These are phyloP conservation scores for Nothopassalora personata DNA, from an alignment of 2,329 filamentous ascomycete genomes.

Conservation along the genomic window DNA sequence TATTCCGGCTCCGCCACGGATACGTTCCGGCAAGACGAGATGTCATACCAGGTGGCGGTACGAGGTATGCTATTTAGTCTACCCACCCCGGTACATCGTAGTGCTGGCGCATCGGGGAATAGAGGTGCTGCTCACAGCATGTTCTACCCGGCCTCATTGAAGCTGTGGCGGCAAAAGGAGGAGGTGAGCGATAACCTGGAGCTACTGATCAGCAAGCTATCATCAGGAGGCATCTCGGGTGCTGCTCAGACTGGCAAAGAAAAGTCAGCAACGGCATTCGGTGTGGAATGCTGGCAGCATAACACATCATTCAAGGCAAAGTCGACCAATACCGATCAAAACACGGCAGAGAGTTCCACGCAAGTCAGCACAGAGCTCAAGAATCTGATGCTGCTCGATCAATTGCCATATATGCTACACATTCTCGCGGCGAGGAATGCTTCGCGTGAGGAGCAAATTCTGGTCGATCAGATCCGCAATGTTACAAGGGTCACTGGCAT, in stretches of 20 bases:
- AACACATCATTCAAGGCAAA: slow-evolving; percentile 8
- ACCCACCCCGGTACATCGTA: slow-evolving; percentile 73
- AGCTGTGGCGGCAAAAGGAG: slow-evolving; percentile 76
- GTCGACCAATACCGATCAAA: neutral
- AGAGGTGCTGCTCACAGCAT: slow-evolving; percentile 68
- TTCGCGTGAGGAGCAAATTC: slow-evolving; percentile 18
- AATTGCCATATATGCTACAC: slow-evolving; percentile 75
- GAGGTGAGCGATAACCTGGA: slow-evolving; percentile 72
- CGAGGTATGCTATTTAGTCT: slow-evolving; percentile 80
- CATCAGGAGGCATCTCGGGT: slow-evolving; percentile 45
- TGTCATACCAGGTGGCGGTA: slow-evolving; percentile 86
- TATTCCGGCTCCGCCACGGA: slow-evolving; percentile 56
- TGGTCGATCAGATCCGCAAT: slow-evolving; percentile 50
- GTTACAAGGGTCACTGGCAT: slow-evolving; percentile 63
- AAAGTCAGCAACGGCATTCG: slow-evolving; percentile 2
- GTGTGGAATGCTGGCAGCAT: slow-evolving; percentile 23
- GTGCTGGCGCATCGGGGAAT: slow-evolving; percentile 33
- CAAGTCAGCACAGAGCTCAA: slow-evolving; percentile 47
- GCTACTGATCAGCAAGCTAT: slow-evolving; percentile 47
- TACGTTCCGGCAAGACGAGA: slow-evolving; percentile 81
- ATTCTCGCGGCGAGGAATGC: slow-evolving; percentile 44
- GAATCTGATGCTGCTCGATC: slow-evolving; percentile 72
- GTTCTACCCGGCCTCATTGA: slow-evolving; percentile 83
- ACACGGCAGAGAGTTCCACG: neutral
- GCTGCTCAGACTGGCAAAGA: slow-evolving; percentile 27